A percentile compares a stretch with the other conserved stretches of the same genome.
Conservation (phyloP, 129 eudicot species). For the Dittrichia graveolens region DNA sequence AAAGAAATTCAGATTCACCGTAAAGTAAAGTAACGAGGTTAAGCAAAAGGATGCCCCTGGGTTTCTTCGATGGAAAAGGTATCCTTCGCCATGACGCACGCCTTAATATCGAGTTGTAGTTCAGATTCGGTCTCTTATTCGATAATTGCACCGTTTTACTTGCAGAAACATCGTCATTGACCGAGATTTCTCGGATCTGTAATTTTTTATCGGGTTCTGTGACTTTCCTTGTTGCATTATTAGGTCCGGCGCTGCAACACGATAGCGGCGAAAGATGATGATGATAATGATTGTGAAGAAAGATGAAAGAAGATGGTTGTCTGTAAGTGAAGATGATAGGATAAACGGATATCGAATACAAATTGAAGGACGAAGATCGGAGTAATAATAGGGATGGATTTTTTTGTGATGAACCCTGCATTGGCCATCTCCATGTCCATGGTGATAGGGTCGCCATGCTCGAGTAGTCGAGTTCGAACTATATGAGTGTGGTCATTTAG, state of each 20-base stretch:
- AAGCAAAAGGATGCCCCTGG: conserved; percentile 72
- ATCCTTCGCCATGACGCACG: conserved; percentile 57
- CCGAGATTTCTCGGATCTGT: conserved; percentile 30
- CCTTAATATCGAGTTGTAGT: conserved; percentile 45
- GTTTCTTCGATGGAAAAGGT: conserved; percentile 60
- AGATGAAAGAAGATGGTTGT: conserved; percentile 26
- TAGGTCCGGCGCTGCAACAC: conserved; percentile 27
- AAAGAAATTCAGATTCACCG: conserved; percentile 43
- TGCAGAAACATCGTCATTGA: conserved; percentile 22
- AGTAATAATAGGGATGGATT: background rate
- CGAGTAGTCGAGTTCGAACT: background rate
- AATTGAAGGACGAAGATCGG: conserved; percentile 25
- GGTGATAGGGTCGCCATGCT: conserved; percentile 35
- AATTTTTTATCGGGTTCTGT: conserved; percentile 15
- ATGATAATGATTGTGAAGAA: conserved; percentile 20
- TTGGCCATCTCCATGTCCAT: conserved; percentile 46
- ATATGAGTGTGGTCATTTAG: background rate
- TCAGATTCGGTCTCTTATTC: conserved; percentile 28
- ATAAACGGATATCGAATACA: conserved; percentile 27
- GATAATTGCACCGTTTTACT: conserved; percentile 10
- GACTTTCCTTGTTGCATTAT: conserved; percentile 32
- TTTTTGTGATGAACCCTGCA: conserved; percentile 21
- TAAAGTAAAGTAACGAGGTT: conserved; percentile 67
- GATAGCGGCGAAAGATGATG: conserved; percentile 26
- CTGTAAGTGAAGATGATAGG: conserved; percentile 19